Percentiles rank a stretch among this genome's conserved stretches.
Evolutionary conservation across 805 yeast genomes (phyloP).

Genomic region (Wickerhamiella kurtzmanii): DNA sequence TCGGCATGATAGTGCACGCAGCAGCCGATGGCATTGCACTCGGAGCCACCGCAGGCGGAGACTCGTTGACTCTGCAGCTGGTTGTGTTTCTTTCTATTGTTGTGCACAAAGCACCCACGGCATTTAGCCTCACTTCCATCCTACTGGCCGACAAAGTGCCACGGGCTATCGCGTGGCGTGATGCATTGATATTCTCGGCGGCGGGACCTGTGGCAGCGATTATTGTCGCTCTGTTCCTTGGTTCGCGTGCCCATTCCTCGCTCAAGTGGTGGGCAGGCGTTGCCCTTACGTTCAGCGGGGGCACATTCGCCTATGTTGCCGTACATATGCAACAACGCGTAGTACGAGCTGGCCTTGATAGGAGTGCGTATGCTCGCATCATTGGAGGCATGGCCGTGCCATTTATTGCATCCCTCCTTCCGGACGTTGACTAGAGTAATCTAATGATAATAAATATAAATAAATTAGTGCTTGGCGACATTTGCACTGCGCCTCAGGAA

Average conservation of each 20-base stretch:
- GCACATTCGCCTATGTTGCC: slow-evolving; percentile 61
- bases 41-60: slow-evolving; percentile 39
- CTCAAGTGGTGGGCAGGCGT: slow-evolving; percentile 33
- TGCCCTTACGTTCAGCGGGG: slow-evolving; percentile 50
- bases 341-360: not conserved
- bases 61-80: slow-evolving; percentile 27
- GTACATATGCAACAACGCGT: slow-evolving; percentile 35
- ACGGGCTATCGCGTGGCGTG: slow-evolving; percentile 23
- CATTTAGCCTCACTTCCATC: slow-evolving; percentile 51
- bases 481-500: slow-evolving; percentile 20
- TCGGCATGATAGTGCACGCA: slow-evolving; percentile 55
- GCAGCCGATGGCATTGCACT: slow-evolving; percentile 61
- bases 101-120: slow-evolving; percentile 61
- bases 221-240: slow-evolving; percentile 33
- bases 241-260: not conserved
- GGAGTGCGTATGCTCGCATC: slow-evolving; percentile 3
- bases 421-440: slow-evolving; percentile 5
- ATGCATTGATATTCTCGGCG: slow-evolving; percentile 40
- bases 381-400: slow-evolving; percentile 14
- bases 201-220: slow-evolving; percentile 53
- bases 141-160: slow-evolving; percentile 27
- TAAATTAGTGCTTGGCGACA: slow-evolving; percentile 10
- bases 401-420: slow-evolving; percentile 14
- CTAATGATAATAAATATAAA: not conserved
- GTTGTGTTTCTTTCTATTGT: slow-evolving; percentile 48